Base-by-base conservation (phyloP, 495 filamentous ascomycete genomes). In the Aspergillus sparsus region DNA sequence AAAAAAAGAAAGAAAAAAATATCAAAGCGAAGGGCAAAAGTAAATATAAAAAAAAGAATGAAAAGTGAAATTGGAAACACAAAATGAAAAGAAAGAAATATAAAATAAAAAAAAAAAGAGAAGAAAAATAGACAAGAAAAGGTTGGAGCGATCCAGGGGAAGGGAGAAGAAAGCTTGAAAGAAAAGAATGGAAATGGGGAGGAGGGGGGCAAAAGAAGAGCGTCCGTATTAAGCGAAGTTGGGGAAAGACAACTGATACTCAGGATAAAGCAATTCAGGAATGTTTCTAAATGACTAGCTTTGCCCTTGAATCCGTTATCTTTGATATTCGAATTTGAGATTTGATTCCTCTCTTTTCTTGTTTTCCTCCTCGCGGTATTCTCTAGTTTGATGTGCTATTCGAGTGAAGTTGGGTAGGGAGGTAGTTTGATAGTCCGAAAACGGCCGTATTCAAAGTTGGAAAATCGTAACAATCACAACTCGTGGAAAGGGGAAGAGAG, bases 181-280 rank as follows among this genome's bases (percentile, higher is more conserved):
- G 58, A 55, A 58, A 44, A 57, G 32, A 39, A 52, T 31, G 37
- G 52, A 60, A 59, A 50, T 57, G 47, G 58, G 57, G 50, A 52
- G 49, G 49, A 32, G 60, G 53, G 55, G 42, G 58, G 49, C 21
- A 27, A 37, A 39, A 49, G 37, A 53, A 55, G 55, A 39, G 46
- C 34, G 49, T 58, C 37, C 36, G 49, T 49, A 55, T 62, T 65
- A 60, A 62, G 60, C 55, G 63, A 66, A 62, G 57, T 58, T 66
- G 57, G 60, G 57, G 33, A 46, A 55, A 63, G 36, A 34, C 36
- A 53, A 57, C 54, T 50, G 58, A 59, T 58, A 60, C 53, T 58
- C 31, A 35, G 58, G 58, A 66, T 58, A 64, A 62, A 67, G 62
- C 54, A 63, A 66, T 66, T 63, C 60, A 60, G 50, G 57, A 60